Evolutionary conservation across 441 rosid species (phyloP).

Genomic region (Theobroma grandiflorum): DNA sequence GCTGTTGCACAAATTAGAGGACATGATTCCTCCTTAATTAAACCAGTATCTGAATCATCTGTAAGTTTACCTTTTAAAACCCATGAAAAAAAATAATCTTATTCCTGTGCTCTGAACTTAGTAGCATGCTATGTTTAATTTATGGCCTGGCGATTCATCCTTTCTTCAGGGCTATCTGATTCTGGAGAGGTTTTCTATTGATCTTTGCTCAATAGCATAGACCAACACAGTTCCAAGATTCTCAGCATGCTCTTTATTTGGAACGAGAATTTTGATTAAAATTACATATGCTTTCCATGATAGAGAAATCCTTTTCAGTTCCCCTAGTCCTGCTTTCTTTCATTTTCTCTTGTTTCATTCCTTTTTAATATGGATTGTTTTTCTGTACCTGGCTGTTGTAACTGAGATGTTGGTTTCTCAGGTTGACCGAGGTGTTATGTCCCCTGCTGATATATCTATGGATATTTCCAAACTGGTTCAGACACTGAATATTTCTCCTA

Average conservation of each 20-base stretch:
- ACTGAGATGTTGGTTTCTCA: constrained; percentile 31
- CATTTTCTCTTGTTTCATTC: not conserved
- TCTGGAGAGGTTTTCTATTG: not conserved
- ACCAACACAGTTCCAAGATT: not conserved
- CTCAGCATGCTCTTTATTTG: not conserved
- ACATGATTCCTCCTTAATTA: constrained; percentile 60
- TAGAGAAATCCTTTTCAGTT: not conserved
- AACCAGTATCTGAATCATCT: constrained; percentile 72
- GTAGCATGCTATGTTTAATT: not conserved
- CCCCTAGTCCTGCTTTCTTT: not conserved
- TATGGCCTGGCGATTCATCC: not conserved
- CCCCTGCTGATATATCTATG: constrained; percentile 94
- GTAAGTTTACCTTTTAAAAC: constrained; percentile 41
- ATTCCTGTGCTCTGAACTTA: not conserved
- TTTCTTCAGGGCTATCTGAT: not conserved
- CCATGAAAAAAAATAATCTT: constrained; percentile 6
- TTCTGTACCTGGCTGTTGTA: not conserved
- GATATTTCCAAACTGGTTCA: constrained; percentile 71
- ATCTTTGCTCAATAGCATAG: not conserved
- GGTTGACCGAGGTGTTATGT: constrained; percentile 78
- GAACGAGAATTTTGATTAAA: not conserved
- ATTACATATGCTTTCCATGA: not conserved
- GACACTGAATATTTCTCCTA: constrained; percentile 57
- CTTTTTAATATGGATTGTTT: not conserved
- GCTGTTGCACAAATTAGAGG: constrained; percentile 73